Evolutionary conservation across 805 yeast genomes (phyloP).

Genomic region (Schizosaccharomyces japonicus): DNA sequence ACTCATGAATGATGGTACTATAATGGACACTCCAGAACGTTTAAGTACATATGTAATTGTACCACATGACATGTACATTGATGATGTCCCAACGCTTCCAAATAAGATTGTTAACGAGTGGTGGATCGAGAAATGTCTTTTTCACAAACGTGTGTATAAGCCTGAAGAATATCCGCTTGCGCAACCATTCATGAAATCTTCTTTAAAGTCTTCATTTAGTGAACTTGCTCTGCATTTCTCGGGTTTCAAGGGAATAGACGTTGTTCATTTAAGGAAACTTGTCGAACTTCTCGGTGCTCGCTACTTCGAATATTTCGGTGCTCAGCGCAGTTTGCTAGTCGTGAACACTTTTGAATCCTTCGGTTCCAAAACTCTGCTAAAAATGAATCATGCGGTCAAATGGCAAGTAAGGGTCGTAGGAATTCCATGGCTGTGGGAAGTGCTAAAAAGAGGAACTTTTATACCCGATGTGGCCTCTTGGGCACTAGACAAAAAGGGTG

Average conservation of each 20-base stretch:
- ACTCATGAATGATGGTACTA: neutral
- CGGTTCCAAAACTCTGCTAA: neutral
- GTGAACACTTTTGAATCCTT: neutral
- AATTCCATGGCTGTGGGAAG: neutral
- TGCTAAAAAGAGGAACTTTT: neutral
- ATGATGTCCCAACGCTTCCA: neutral
- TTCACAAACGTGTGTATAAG: neutral
- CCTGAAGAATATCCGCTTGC: neutral
- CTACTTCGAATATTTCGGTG: neutral
- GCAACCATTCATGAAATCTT: neutral
- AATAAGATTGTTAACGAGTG: neutral
- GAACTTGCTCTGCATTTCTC: neutral
- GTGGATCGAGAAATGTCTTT: neutral
- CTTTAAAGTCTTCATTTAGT: neutral
- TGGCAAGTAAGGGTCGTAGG: neutral
- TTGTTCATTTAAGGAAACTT: neutral
- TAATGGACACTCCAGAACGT: neutral
- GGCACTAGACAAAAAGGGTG: neutral
- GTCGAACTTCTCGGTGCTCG: neutral
- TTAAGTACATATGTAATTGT: neutral
- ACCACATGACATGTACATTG: neutral
- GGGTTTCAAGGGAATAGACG: neutral
- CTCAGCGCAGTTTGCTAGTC: neutral
- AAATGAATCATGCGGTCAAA: neutral
- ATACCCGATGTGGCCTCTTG: neutral